These are phyloP conservation scores for Pseudogymnoascus sp. DNA, from an alignment of 2,329 filamentous ascomycete genomes.

Conservation along the genomic window DNA sequence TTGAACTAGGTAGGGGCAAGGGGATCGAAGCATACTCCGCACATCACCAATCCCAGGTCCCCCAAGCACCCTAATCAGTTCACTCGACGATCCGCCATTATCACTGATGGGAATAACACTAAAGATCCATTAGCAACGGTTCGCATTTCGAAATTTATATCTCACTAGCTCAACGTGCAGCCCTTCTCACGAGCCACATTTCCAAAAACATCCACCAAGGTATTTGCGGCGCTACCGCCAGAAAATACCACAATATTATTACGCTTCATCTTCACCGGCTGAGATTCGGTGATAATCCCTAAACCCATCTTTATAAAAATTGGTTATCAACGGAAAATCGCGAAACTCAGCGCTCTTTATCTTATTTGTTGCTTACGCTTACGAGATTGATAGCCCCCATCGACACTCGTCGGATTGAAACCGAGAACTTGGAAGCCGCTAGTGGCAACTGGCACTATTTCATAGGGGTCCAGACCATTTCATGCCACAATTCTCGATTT, in stretches of 20 bases:
- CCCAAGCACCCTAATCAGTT: slow-evolving; percentile 89
- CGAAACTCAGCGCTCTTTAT: neutral
- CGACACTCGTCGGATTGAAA: neutral
- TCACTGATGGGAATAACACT: slow-evolving; percentile 86
- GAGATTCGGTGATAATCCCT: slow-evolving; percentile 5
- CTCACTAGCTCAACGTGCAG: slow-evolving; percentile 29
- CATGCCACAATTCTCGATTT: neutral
- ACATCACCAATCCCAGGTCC: slow-evolving; percentile 81
- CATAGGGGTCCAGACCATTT: neutral
- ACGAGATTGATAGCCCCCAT: neutral
- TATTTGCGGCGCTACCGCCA: slow-evolving; percentile 90
- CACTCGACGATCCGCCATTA: slow-evolving; percentile 89
- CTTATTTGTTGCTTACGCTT: neutral
- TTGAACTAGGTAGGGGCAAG: neutral
- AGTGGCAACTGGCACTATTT: neutral
- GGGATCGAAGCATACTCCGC: slow-evolving; percentile 44
- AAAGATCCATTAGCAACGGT: slow-evolving; percentile 54
- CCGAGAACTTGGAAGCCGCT: neutral
- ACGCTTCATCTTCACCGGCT: neutral
- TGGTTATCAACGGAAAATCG: neutral
- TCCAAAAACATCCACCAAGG: slow-evolving; percentile 82
- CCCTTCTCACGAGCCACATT: slow-evolving; percentile 35
- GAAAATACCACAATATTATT: slow-evolving; percentile 76
- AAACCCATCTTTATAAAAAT: neutral
- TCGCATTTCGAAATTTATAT: slow-evolving; percentile 8